Base-by-base conservation (phyloP, 768 basidiomycete genomes). In the Mycena galericulata region DNA sequence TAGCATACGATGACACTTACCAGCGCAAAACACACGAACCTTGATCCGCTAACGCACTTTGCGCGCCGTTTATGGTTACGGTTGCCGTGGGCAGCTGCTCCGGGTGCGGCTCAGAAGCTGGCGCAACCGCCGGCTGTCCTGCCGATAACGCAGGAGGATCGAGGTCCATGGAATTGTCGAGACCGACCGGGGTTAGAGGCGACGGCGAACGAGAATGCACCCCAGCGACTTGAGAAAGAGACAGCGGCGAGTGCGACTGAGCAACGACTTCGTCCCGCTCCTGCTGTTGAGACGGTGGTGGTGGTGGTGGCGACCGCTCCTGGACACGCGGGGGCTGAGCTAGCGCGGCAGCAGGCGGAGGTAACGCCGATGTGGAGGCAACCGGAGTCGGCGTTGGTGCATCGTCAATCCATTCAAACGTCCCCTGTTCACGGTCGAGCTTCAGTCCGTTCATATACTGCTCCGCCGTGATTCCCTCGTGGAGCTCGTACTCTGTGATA, bases 401-500 rank as follows among this genome's bases (percentile, higher is more conserved):
- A 17, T 51, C 64, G 30, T 58, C 70, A 11, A 71, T 40, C 70
- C 70, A 71, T 24, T 61, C 70, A 47, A 58, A 72, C 38, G 67
- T 65, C 41, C 45, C 53, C 22, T 65, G 57, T 18, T 72, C 70
- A n/a, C 63, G 67, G 53, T 72, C 70, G 22, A 72, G 7, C 11
- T 30, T 27, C 30, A 72, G 59, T 7, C 70, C 70, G 6, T 34
- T 24, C 67, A 49, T 68, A 36, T 57, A 62, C 43, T 65, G 53
- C 54, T 72, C 70, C 24, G 67, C 70, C 15, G 70, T 62, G 43
- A 68, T 65, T 5, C 70, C 70, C 2, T 68, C 70, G 41, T 62
- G 49, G 43, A 72, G 66, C 34, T 72, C 70, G 7, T 38, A 12
- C 32, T 72, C 70, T 34, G 70, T 62, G 36, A 72, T 6, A 4